Evolutionary conservation across 2,329 filamentous ascomycete species (phyloP).

Genomic region (Teratosphaeria pseudoeucalypti): DNA sequence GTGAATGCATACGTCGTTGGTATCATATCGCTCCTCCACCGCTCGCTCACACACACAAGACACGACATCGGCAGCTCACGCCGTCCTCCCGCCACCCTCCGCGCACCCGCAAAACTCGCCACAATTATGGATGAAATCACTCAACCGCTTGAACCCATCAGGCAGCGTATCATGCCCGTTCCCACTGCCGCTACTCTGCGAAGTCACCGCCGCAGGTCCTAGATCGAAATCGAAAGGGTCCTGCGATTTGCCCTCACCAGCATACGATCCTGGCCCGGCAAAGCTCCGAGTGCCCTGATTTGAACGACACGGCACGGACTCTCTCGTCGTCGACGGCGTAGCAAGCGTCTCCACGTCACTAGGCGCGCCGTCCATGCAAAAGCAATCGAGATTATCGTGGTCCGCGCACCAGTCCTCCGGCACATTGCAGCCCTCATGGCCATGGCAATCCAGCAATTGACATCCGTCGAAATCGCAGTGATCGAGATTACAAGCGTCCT

Average conservation of each 20-base stretch:
- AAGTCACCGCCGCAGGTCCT: background rate
- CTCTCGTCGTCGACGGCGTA: background rate
- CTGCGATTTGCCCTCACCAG: background rate
- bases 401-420: background rate
- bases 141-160: slow-evolving; percentile 11
- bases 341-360: background rate
- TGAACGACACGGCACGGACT: background rate
- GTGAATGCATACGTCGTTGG: too few species aligned
- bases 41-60: too few species aligned
- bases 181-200: background rate
- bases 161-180: background rate
- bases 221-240: background rate
- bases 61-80: background rate
- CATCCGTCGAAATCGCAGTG: background rate
- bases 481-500: slow-evolving; percentile 1
- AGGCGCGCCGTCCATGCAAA: background rate
- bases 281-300: background rate
- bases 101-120: slow-evolving; percentile 1
- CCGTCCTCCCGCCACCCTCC: background rate
- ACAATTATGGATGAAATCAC: slow-evolving; percentile 3
- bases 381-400: background rate
- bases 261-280: background rate
- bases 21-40: too few species aligned
- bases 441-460: background rate
- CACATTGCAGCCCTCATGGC: background rate